Evolutionary conservation across 2,329 filamentous ascomycete species (phyloP), one percentile per base, ranked within the genome.

Genomic region (Xylariaceae sp.): DNA sequence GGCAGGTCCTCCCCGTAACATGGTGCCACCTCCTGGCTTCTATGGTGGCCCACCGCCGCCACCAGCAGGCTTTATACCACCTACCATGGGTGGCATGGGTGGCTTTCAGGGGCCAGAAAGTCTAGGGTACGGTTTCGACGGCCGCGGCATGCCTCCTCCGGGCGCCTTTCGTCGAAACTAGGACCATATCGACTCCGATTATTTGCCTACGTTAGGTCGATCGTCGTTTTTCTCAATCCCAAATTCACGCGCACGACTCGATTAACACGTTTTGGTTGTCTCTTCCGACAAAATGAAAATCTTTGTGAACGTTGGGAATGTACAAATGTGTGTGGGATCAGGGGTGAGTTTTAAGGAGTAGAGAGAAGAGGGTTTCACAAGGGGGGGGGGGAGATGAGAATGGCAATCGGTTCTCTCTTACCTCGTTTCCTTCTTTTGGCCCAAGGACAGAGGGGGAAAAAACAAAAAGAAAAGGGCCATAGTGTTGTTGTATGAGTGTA

Each of bases 11-110:
- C 71, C 71, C n/a, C 70, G 75, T 21, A 71, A 76, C 58, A 79
- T 79, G 58, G 78, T 76, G 40, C 83, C 83, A 21, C 85, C 85
- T 4, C 85, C 84, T 1, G 82, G 82, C 10, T 84, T 85, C 66
- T 84, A 79, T 60, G 77, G 74, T 20, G 80, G 78, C 5, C 77
- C 75, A 12, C 66, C 62, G 12, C 74, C 73, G 7, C 74, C 74
- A 5, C 80, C 32, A 37, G 32, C 78, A 4, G 81, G 78, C 18
- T 85, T 83, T 65, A 75, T 85, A 67, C 78, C 76, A 4, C 83
- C 81, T 1, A 81, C 78, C 10, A 80, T 86, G 68, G 79, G 75
- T 44, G 81, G 78, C 10, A 80, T 86, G 68, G 79, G 75, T 44
- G 81, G 79, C 12, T 87, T 85, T 66, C 83, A 81, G 60, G 82